A percentile compares a stretch with the other conserved stretches of the same genome.
Evolutionary conservation across 805 yeast species (phyloP).

Genomic region (Saccharomycopsis malanga): DNA sequence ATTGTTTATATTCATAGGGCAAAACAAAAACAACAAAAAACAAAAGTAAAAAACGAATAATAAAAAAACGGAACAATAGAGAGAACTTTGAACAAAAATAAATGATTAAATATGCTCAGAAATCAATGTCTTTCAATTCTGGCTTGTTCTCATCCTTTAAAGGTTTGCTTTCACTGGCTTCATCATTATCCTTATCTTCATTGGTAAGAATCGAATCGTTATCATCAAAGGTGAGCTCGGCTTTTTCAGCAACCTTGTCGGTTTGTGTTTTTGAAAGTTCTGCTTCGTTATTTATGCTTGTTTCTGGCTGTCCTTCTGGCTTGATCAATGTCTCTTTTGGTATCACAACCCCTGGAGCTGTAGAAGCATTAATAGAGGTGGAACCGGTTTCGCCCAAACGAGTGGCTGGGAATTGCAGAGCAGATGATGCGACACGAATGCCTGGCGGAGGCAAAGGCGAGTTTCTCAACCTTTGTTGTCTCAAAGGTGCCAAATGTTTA

Average conservation of each 20-base stretch:
- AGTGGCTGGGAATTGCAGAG: constrained; percentile 12
- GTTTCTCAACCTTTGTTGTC: constrained; percentile 10
- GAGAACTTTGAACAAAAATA: no score
- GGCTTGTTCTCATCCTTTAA: constrained; percentile 13
- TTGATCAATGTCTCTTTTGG: constrained; percentile 21
- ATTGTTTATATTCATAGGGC: no score
- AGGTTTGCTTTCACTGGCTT: constrained; percentile 22
- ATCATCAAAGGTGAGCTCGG: constrained; percentile 16
- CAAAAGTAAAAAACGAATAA: no score
- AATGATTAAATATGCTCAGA: background rate
- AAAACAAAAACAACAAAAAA: no score
- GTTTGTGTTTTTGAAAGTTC: constrained; percentile 9
- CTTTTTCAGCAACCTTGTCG: constrained; percentile 15
- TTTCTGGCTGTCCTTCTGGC: constrained; percentile 9
- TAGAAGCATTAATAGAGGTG: no score
- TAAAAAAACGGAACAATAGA: no score
- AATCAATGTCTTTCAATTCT: constrained; percentile 25
- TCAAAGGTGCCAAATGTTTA: constrained; percentile 27
- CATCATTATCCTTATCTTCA: constrained; percentile 28
- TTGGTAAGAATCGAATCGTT: constrained; percentile 16
- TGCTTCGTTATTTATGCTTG: background rate
- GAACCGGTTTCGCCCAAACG: background rate
- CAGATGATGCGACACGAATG: background rate
- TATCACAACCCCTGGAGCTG: no score
- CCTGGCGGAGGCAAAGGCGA: background rate